Evolutionary conservation across 1,284 basidiomycete species (phyloP).

Genomic region (Hypsizygus ulmarius): DNA sequence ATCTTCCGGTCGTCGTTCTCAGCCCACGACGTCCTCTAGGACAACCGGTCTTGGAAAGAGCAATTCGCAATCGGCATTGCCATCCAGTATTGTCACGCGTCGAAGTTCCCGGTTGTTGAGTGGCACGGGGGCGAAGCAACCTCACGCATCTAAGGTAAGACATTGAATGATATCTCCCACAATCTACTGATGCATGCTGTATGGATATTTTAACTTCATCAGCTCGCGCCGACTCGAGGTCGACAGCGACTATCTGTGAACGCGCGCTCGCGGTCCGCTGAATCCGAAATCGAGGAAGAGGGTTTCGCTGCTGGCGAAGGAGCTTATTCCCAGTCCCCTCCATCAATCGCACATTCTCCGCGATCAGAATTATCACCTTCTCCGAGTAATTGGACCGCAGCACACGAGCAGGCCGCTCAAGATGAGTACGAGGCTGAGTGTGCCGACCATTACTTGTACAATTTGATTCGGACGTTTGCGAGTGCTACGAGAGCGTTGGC

Average conservation of each 20-base stretch:
- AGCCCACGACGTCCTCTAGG: conserved; percentile 63
- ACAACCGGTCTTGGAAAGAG: conserved; percentile 48
- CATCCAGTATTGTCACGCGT: conserved; percentile 45
- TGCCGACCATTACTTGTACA: conserved; percentile 82
- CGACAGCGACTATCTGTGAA: conserved; percentile 53
- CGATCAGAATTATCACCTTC: conserved; percentile 60
- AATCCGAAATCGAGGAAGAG: conserved; percentile 71
- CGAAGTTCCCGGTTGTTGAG: conserved; percentile 68
- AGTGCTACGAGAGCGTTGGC: conserved; percentile 71
- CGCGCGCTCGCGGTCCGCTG: conserved; percentile 54
- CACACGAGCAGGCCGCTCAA: conserved; percentile 65
- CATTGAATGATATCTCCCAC: conserved; percentile 1
- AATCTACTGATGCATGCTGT: conserved; percentile 8
- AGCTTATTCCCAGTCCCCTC: conserved; percentile 58
- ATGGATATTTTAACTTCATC: conserved; percentile 8
- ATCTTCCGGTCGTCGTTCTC: conserved; percentile 70
- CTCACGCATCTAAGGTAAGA: conserved; percentile 40
- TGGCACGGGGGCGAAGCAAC: conserved; percentile 48
- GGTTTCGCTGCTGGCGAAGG: conserved; percentile 39
- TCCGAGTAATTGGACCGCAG: conserved; percentile 54
- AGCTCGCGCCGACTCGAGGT: conserved; percentile 52
- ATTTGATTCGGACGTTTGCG: conserved; percentile 79
- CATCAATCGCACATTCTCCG: conserved; percentile 56
- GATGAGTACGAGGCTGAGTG: conserved; percentile 66
- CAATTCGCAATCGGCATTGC: conserved; percentile 40